Conservation (phyloP, 495 filamentous ascomycete genomes). For the Aspergillus diversus region DNA sequence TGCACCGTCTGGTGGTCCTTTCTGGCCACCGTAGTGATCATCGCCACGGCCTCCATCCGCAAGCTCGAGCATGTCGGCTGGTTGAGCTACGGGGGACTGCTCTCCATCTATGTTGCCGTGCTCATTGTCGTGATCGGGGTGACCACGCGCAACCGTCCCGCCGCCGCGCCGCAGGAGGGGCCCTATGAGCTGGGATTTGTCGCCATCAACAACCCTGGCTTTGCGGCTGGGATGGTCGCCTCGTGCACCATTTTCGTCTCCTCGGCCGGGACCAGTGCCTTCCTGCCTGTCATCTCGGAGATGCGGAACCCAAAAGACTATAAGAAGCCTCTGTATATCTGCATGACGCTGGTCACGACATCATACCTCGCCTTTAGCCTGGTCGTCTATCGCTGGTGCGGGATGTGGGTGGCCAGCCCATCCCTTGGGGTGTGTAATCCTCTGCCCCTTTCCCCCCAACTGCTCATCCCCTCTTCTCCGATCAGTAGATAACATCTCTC, state of each 20-base stretch:
- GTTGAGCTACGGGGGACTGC: conserved; percentile 50
- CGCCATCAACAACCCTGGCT: conserved; percentile 34
- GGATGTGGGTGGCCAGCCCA: conserved; percentile 65
- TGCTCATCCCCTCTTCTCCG: background rate
- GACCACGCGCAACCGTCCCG: conserved; percentile 42
- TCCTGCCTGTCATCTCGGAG: conserved; percentile 75
- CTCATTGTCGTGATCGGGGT: conserved; percentile 54
- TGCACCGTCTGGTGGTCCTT: conserved; percentile 51
- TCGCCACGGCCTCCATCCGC: conserved; percentile 42
- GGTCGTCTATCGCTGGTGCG: conserved; percentile 70
- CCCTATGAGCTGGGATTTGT: conserved; percentile 52
- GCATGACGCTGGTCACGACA: conserved; percentile 61
- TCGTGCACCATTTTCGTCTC: conserved; percentile 46
- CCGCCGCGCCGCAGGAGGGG: conserved; percentile 36
- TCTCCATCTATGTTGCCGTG: conserved; percentile 47
- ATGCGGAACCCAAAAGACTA: conserved; percentile 69
- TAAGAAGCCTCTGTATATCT: conserved; percentile 62
- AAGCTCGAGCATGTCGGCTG: conserved; percentile 48
- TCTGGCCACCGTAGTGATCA: conserved; percentile 65
- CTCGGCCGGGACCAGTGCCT: conserved; percentile 63
- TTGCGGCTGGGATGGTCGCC: conserved; percentile 42
- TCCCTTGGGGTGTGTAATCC: conserved; percentile 53
- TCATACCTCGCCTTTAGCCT: conserved; percentile 59
- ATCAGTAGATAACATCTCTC: background rate
- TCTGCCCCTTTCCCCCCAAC: background rate